Conservation (phyloP, 140 eudicot genomes). For the Anethum foeniculum region DNA sequence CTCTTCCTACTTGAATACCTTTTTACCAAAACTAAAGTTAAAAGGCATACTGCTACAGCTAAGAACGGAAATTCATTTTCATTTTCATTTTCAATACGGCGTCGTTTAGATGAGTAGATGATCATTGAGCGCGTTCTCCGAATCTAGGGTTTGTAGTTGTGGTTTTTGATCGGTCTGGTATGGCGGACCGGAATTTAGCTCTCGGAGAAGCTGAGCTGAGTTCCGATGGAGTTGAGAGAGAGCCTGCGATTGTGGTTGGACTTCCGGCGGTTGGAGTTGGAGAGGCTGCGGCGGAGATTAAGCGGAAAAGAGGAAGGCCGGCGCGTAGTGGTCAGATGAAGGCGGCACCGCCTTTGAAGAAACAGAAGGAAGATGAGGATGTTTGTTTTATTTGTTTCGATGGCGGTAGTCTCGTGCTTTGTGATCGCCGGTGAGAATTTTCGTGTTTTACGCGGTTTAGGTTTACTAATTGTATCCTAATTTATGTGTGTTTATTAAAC, state of each 20-base stretch:
- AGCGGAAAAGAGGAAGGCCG: constrained; percentile 82
- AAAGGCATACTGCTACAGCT: neutral
- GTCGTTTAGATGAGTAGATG: neutral
- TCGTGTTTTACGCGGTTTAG: neutral
- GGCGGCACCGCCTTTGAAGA: constrained; percentile 33
- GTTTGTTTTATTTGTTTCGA: constrained; percentile 97
- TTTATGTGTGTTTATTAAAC: neutral
- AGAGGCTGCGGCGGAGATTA: constrained; percentile 20
- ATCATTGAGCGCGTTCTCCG: neutral
- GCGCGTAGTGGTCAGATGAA: constrained; percentile 31
- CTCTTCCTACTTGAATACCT: neutral
- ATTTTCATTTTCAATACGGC: neutral
- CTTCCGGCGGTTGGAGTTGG: constrained; percentile 18
- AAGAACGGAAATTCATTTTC: neutral
- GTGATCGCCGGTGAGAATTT: constrained; percentile 71
- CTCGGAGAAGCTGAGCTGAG: neutral
- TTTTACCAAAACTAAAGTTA: neutral
- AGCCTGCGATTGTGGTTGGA: constrained; percentile 21
- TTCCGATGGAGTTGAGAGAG: constrained; percentile 16
- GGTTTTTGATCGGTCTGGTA: neutral
- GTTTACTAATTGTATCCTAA: neutral
- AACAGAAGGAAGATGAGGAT: constrained; percentile 51
- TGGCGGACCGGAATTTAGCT: neutral
- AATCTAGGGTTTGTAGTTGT: constrained; percentile 12
- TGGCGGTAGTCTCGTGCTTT: constrained; percentile 86